Base-by-base conservation (phyloP, 371 early-diverging fungal species). In the Mortierella sp. region DNA sequence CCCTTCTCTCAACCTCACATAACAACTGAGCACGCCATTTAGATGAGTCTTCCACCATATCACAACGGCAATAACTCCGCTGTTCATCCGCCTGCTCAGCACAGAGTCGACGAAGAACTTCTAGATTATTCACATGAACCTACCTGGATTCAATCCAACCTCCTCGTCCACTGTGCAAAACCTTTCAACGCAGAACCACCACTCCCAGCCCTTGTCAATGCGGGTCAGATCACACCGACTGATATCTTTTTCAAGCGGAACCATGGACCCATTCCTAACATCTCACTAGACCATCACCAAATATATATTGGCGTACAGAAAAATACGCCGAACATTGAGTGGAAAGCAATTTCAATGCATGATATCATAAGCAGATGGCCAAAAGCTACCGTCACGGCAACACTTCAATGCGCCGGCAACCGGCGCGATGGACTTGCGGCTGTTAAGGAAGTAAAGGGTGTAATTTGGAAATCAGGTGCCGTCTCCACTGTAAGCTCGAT, bases 211-310 rank as follows among this genome's bases (percentile, higher is more conserved):
- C 83, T 90, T 20, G 84, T 90, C 18, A 66, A 70, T 22, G 83
- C 89, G 54, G 78, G 86, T 32, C 84, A 84, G 71, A 84, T 90
- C 52, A 90, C 91, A n/a, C 89, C 91, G 2, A 84, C 78, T 35
- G 77, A 83, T 11, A 68, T 86, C 35, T 87, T 89, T 58, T 90
- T 90, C 66, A 87, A 88, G 64, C 94, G 97, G 24, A 95, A 95
- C 75, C 97, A 97, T 83, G 93, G 96, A 2, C 95, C 96, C 20
- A 92, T 96, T 24, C 97, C 97, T 28, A 81, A 89, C 58, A 83
- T 95, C n/a, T 83, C 89, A 28, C 73, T 67, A 0, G 85, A 86
- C 12, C 59, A 84, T 2, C 89, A 90, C 70, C 47, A 59, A 12
- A 71, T 90, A 55, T 74, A 79, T 5, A 69, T 92, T 18, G 77